phyloP scores from a whole-genome alignment of 192 early-diverging fungal genomes.

The Gaertneriomyces semiglobifer region DNA sequence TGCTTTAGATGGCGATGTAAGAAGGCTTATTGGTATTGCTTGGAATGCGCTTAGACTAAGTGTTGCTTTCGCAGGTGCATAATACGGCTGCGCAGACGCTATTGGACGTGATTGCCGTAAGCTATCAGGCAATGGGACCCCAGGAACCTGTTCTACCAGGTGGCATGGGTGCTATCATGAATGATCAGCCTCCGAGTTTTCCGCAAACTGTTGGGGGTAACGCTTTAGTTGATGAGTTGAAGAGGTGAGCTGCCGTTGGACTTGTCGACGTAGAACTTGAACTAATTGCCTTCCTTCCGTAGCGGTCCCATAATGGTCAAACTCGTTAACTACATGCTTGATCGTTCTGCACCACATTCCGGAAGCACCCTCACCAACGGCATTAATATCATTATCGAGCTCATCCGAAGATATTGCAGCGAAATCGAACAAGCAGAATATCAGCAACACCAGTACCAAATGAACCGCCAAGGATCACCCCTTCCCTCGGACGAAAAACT shows the following conservation, averaged over 20 bases:
- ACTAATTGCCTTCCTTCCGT: not conserved
- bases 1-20: conserved; percentile 71
- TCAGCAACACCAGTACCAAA: conserved; percentile 54
- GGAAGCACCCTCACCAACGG: conserved; percentile 90
- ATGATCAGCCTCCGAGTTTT: conserved; percentile 21
- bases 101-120: conserved; percentile 78
- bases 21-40: not conserved
- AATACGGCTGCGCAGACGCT: conserved; percentile 78
- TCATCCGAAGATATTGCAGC: conserved; percentile 94
- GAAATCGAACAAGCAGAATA: conserved; percentile 63
- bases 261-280: not conserved
- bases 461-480: conserved; percentile 24
- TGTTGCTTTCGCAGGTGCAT: conserved; percentile 49
- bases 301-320: conserved; percentile 75
- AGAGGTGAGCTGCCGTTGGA: conserved; percentile 32
- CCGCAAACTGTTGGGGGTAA: conserved; percentile 42
- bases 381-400: conserved; percentile 94
- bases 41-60: not conserved
- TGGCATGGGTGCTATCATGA: conserved; percentile 19
- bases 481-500: conserved; percentile 52
- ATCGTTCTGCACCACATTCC: conserved; percentile 66
- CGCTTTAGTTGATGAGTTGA: conserved; percentile 49
- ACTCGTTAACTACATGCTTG: conserved; percentile 87
- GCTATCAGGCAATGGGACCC: conserved; percentile 41
- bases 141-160: conserved; percentile 22